phyloP scores from a whole-genome alignment of 371 early-diverging fungal genomes.

The Nematocida major region DNA sequence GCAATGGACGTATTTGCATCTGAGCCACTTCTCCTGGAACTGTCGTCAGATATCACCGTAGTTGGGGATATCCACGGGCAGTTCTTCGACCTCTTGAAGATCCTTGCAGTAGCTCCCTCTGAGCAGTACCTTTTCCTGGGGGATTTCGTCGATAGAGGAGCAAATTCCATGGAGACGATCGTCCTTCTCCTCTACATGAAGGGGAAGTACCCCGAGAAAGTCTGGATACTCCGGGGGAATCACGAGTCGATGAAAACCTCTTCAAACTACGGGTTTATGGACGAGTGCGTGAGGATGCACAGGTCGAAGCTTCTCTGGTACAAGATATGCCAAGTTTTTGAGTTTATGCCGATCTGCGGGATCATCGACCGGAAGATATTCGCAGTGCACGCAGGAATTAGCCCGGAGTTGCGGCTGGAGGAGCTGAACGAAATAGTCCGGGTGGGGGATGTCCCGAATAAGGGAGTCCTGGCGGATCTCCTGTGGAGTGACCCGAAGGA shows the following conservation, averaged over 20 bases:
- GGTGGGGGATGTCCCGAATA: conserved; percentile 83
- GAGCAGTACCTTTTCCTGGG: conserved; percentile 74
- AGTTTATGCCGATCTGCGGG: conserved; percentile 81
- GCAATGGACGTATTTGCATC: conserved; percentile 32
- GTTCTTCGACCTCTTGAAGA: conserved; percentile 58
- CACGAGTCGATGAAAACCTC: conserved; percentile 76
- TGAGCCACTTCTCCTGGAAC: conserved; percentile 51
- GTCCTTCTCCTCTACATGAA: conserved; percentile 72
- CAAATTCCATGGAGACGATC: conserved; percentile 73
- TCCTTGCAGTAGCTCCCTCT: conserved; percentile 52
- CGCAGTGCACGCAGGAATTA: conserved; percentile 88
- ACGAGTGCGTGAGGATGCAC: conserved; percentile 78
- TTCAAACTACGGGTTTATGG: conserved; percentile 89
- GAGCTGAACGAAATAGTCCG: conserved; percentile 81
- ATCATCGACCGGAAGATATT: conserved; percentile 83
- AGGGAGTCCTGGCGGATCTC: conserved; percentile 86
- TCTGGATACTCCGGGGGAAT: conserved; percentile 61
- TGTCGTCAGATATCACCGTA: conserved; percentile 48
- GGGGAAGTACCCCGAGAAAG: conserved; percentile 69
- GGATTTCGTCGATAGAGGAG: conserved; percentile 95
- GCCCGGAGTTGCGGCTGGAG: conserved; percentile 77
- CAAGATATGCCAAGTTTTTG: conserved; percentile 80
- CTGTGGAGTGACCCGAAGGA: conserved; percentile 93
- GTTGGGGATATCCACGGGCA: conserved; percentile 64
- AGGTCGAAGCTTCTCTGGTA: conserved; percentile 71